These are phyloP conservation scores for Picea sitchensis DNA, from an alignment of 75 land plant species.

Conservation along the genomic window DNA sequence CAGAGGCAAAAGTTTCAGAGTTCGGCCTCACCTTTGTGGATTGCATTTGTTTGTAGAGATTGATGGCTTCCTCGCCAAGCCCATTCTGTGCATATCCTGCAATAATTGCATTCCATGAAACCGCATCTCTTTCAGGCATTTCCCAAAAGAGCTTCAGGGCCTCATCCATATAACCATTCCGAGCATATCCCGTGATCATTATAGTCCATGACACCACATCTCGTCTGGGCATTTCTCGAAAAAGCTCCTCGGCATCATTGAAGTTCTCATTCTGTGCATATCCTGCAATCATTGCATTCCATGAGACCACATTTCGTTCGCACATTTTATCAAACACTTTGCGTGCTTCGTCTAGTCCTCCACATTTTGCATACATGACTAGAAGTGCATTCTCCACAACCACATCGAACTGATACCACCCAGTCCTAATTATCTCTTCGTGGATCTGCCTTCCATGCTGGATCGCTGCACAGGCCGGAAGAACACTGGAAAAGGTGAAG, in stretches of 20 bases:
- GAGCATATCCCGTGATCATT: slow-evolving; percentile 48
- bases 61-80: slow-evolving; percentile 15
- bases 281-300: slow-evolving; percentile 41
- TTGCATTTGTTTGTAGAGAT: slow-evolving; percentile 20
- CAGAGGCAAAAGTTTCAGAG: slow-evolving; percentile 17
- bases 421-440: slow-evolving; percentile 31
- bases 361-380: slow-evolving; percentile 36
- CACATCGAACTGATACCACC: slow-evolving; percentile 33
- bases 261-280: slow-evolving; percentile 35
- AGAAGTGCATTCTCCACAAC: slow-evolving; percentile 50
- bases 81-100: slow-evolving; percentile 10
- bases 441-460: slow-evolving; percentile 32
- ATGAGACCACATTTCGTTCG: slow-evolving; percentile 30
- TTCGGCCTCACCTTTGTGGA: background rate
- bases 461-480: slow-evolving; percentile 36
- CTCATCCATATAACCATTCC: slow-evolving; percentile 39
- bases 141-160: slow-evolving; percentile 16
- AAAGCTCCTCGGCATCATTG: slow-evolving; percentile 41
- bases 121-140: slow-evolving; percentile 11
- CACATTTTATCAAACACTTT: slow-evolving; percentile 52
- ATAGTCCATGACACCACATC: slow-evolving; percentile 57
- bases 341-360: slow-evolving; percentile 38
- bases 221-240: slow-evolving; percentile 37
- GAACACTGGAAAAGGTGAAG: slow-evolving; percentile 50
- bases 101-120: slow-evolving; percentile 16